Conservation (phyloP, 1,284 basidiomycete species). For the Moesziomyces antarcticus region DNA sequence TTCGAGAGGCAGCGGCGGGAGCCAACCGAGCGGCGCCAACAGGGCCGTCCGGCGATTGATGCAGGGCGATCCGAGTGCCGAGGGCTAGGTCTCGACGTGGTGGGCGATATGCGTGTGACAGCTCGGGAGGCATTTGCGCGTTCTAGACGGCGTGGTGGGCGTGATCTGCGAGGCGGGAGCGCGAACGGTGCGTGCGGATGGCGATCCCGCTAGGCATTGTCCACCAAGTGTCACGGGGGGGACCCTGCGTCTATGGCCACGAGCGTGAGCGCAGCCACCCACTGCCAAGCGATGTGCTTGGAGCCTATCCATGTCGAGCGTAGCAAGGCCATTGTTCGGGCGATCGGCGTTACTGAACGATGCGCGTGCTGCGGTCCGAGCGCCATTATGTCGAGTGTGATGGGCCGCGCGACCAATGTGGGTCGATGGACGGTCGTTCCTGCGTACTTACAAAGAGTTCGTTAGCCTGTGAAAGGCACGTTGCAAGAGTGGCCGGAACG, state of each 20-base stretch:
- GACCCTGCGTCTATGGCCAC: not conserved
- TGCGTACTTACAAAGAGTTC: conserved; percentile 31
- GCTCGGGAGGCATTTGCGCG: too few relatives aligned
- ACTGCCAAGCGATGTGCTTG: too few relatives aligned
- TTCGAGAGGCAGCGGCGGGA: not conserved
- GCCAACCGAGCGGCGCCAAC: not conserved
- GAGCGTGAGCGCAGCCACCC: not conserved
- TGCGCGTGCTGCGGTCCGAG: not conserved
- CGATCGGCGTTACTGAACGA: not conserved
- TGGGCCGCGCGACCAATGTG: not conserved
- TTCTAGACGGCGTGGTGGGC: not conserved
- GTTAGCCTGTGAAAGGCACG: conserved; percentile 43
- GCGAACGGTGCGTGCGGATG: not conserved
- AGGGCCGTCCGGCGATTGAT: not conserved
- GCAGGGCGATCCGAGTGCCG: not conserved
- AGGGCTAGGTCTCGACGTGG: not conserved
- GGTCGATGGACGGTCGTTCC: not conserved
- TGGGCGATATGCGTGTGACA: not conserved
- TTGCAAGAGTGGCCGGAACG: conserved; percentile 13
- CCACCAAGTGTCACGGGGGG: not conserved
- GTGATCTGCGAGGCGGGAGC: too few relatives aligned
- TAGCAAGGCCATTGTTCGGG: not conserved
- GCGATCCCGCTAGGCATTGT: not conserved
- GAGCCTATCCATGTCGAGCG: not conserved
- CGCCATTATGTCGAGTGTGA: not conserved